These are phyloP conservation scores for Penicillium coprophilum DNA, from an alignment of 495 filamentous ascomycete genomes.

Conservation along the genomic window DNA sequence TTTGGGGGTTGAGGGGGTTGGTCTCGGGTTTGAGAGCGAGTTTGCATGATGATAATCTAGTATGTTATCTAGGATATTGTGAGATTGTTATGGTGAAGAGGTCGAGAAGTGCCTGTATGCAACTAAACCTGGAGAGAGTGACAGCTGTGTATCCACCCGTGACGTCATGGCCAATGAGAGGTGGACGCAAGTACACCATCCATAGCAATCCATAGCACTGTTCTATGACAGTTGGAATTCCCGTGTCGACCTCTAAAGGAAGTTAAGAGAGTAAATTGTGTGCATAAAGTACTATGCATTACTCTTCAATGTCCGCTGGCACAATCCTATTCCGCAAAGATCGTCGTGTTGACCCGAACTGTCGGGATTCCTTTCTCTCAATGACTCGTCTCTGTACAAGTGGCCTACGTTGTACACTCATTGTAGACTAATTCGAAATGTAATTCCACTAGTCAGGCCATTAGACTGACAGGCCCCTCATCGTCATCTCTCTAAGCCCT, in stretches of 20 bases:
- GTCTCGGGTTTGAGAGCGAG: slow-evolving; percentile 8
- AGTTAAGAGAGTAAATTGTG: neutral
- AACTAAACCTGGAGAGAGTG: slow-evolving; percentile 1
- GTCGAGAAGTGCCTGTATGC: neutral
- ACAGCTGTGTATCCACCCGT: slow-evolving; percentile 5
- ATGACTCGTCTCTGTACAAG: neutral
- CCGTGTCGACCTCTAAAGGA: neutral
- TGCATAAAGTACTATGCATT: neutral
- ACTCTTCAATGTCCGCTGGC: neutral
- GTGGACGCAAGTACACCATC: no score
- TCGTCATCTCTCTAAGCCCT: neutral
- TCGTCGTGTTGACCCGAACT: slow-evolving; percentile 1
- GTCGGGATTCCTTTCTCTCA: neutral
- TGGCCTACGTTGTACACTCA: neutral
- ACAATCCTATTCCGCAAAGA: neutral
- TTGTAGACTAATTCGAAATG: neutral
- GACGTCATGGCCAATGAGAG: slow-evolving; percentile 22
- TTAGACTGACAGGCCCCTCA: neutral
- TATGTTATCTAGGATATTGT: neutral
- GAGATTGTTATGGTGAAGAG: no score
- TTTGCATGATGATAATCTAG: slow-evolving; percentile 12
- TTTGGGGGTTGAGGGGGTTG: slow-evolving; percentile 52
- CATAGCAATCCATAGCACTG: no score
- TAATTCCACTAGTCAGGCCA: neutral
- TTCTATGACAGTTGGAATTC: no score